Base-by-base conservation (phyloP, 768 basidiomycete genomes). In the Lactarius trivialis region DNA sequence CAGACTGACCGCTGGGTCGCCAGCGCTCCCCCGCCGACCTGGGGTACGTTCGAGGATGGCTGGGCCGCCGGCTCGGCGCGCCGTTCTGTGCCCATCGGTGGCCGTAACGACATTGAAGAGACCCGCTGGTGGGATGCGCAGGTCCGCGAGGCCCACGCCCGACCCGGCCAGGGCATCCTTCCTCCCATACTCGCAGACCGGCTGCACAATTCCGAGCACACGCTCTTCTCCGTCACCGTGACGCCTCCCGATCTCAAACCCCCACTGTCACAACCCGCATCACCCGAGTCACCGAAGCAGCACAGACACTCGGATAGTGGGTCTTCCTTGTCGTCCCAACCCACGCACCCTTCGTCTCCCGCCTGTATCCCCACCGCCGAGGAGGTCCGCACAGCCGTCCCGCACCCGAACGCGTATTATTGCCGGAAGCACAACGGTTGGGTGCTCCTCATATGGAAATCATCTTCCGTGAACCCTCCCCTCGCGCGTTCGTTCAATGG, bases 391-490 rank as follows among this genome's bases (percentile, higher is more conserved):
- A 81, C 79, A 17, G 80, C 89, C 33, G 78, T 89, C 33, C 91
- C 91, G 14, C 90, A 93, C 70, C 85, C 91, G 5, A 83, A 89
- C 67, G 89, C 88, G 15, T 89, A 89, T 71, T 93, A 88, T 70
- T 93, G 90, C 69, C 82, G 84, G 26, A 85, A 83, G 70, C 88
- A 92, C 60, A 89, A 92, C 67, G 86, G 86, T 7, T 93, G 91
- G 91, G 82, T 91, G 36, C 79, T 93, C 41, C 76, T 92, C 17
- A 77, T 76, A 41, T 89, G 87, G 85, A 84, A 83, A 65, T 80
- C 81, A 15, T 85, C 87, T 14, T 76, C 78, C 21, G 77, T 85
- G 39, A 70, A 81, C 9, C 88, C 87, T 3, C 83, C 85, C 7
- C 77, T 90, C 24, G 79, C 84, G 19, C 74, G 73, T 48, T 82